Evolutionary conservation across 2,329 filamentous ascomycete species (phyloP).

Genomic region (Sporothrix inflata): DNA sequence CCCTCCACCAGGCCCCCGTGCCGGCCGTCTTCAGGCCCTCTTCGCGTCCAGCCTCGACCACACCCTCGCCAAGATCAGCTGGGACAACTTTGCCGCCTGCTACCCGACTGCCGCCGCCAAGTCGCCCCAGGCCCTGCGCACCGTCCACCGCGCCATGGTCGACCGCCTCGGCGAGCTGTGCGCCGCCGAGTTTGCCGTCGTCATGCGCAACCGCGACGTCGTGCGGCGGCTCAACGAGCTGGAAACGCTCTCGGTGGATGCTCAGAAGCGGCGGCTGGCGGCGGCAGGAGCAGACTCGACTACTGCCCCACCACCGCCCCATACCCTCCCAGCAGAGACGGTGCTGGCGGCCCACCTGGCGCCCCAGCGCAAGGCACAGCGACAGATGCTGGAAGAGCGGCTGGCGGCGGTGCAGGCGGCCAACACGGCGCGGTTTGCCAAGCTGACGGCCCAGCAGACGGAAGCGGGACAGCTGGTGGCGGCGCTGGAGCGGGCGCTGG

Average conservation of each 20-base stretch:
- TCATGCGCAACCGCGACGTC: conserved; percentile 56
- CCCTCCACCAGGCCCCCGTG: conserved; percentile 58
- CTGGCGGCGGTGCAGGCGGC: conserved; percentile 60
- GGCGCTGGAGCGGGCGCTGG: conserved; percentile 55
- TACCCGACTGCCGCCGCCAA: conserved; percentile 62
- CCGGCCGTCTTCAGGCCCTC: conserved; percentile 56
- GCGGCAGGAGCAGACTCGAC: conserved; percentile 28
- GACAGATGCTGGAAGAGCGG: conserved; percentile 59
- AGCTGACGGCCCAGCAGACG: conserved; percentile 56
- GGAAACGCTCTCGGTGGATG: conserved; percentile 58
- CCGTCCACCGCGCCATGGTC: conserved; percentile 63
- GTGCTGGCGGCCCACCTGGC: conserved; percentile 60
- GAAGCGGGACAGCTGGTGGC: conserved; percentile 58
- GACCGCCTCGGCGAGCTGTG: conserved; percentile 58
- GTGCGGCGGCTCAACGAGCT: conserved; percentile 62
- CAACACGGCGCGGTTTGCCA: conserved; percentile 58
- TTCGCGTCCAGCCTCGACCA: conserved; percentile 56
- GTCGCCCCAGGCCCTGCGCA: conserved; percentile 55
- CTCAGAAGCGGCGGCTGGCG: conserved; percentile 45
- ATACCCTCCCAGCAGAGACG: conserved; percentile 57
- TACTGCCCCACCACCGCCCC: conserved; percentile 44
- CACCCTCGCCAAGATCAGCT: conserved; percentile 59
- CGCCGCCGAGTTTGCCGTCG: conserved; percentile 61
- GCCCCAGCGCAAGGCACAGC: conserved; percentile 57
- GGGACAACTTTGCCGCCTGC: conserved; percentile 62